phyloP scores from a whole-genome alignment of 768 basidiomycete species.

The Agrocybe pediades region DNA sequence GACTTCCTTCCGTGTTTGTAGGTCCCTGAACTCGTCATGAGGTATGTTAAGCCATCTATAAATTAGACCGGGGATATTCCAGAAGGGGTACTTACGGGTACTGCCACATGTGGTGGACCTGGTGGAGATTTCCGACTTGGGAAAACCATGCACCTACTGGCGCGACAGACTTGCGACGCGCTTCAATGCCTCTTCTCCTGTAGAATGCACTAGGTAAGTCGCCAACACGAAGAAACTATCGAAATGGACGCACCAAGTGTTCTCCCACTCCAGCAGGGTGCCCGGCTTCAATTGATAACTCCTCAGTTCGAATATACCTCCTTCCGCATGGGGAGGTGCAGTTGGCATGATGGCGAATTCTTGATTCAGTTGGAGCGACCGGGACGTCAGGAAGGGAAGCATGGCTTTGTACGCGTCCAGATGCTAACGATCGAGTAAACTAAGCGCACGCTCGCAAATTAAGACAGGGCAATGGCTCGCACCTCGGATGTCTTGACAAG shows the following conservation, averaged over 20 bases:
- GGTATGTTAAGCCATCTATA: no score
- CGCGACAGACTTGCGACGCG: slow-evolving; percentile 81
- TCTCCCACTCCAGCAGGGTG: slow-evolving; percentile 92
- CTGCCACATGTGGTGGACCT: slow-evolving; percentile 98
- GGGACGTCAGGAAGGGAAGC: slow-evolving; percentile 73
- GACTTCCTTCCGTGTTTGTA: slow-evolving; percentile 80
- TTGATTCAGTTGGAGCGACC: slow-evolving; percentile 79
- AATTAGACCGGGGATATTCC: no score
- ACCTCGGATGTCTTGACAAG: slow-evolving; percentile 71
- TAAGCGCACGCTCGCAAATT: neutral
- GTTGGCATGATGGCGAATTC: slow-evolving; percentile 97
- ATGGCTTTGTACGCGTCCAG: slow-evolving; percentile 68
- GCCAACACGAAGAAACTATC: slow-evolving; percentile 3
- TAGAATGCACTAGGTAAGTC: slow-evolving; percentile 3
- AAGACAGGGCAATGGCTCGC: slow-evolving; percentile 19
- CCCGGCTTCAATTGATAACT: slow-evolving; percentile 89
- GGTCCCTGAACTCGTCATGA: slow-evolving; percentile 58
- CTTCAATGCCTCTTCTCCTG: slow-evolving; percentile 94
- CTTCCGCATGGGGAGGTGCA: slow-evolving; percentile 80
- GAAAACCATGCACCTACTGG: slow-evolving; percentile 94
- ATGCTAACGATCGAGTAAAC: slow-evolving; percentile 45
- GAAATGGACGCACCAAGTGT: slow-evolving; percentile 65
- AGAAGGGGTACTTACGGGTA: slow-evolving; percentile 90
- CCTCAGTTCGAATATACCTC: slow-evolving; percentile 93
- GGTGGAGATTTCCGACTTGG: slow-evolving; percentile 79